Conservation (phyloP, 768 basidiomycete species). For the Postia placenta region DNA sequence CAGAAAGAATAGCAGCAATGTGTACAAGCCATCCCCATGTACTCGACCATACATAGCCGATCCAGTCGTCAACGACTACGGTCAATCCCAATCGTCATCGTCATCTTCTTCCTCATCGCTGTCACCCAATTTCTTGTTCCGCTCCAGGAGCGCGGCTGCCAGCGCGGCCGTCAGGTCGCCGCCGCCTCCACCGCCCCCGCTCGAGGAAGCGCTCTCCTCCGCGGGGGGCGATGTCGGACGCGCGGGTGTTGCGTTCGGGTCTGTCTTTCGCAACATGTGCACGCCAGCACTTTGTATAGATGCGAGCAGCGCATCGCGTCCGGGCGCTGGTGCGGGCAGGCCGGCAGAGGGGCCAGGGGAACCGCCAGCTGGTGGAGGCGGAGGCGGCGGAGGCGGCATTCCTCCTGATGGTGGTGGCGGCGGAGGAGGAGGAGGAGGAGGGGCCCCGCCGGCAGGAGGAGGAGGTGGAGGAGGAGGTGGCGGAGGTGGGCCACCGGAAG, state of each 20-base stretch:
- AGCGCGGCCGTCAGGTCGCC: constrained; percentile 78
- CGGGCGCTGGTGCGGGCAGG: constrained; percentile 50
- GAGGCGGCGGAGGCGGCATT: constrained; percentile 36
- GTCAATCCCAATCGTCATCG: constrained; percentile 29
- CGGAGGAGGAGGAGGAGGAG: constrained; percentile 33
- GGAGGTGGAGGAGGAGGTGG: constrained; percentile 29
- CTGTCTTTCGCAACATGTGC: constrained; percentile 57
- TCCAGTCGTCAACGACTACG: too few relatives aligned
- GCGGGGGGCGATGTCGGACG: constrained; percentile 30
- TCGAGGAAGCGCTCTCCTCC: constrained; percentile 29
- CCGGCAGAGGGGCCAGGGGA: constrained; percentile 28
- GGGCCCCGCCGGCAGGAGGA: constrained; percentile 18
- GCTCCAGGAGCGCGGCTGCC: constrained; percentile 73
- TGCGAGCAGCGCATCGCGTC: constrained; percentile 61
- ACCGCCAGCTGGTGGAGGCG: constrained; percentile 41
- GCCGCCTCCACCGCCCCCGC: constrained; percentile 47
- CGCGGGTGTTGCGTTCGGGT: constrained; percentile 18
- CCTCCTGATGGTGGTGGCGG: constrained; percentile 23
- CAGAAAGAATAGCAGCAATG: too few relatives aligned
- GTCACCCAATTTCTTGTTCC: constrained; percentile 86
- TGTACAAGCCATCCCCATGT: too few relatives aligned
- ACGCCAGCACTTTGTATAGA: constrained; percentile 82
- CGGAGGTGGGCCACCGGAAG: constrained; percentile 28
- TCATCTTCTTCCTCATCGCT: constrained; percentile 38
- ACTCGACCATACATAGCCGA: too few relatives aligned